Percentiles rank a stretch among this genome's conserved stretches.
These are phyloP conservation scores for Yarrowia deformans DNA, from an alignment of 805 yeast species.

Conservation along the genomic window DNA sequence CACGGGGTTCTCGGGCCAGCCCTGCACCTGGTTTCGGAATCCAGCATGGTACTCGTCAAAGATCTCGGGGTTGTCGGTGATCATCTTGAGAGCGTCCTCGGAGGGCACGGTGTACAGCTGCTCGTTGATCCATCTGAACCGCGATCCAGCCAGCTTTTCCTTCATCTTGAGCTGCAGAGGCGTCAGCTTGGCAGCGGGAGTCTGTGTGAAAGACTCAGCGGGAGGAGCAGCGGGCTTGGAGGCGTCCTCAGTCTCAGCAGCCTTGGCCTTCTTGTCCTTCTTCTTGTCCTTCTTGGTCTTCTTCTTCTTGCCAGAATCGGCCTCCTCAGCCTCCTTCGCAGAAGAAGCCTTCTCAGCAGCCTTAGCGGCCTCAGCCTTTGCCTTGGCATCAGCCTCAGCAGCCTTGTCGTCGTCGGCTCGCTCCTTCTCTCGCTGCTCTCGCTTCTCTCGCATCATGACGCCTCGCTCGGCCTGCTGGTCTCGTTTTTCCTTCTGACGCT, in stretches of 20 bases:
- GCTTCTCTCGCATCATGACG: conserved; percentile 43
- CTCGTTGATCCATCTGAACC: conserved; percentile 98
- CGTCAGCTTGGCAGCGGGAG: conserved; percentile 43
- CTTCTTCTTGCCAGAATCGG: conserved; percentile 26
- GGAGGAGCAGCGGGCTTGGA: conserved; percentile 4
- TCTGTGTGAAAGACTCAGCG: conserved; percentile 24
- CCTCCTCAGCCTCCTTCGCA: conserved; percentile 12
- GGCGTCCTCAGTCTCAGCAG: conserved; percentile 43
- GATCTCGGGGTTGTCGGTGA: conserved; percentile 81
- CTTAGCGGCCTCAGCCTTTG: conserved; percentile 11
- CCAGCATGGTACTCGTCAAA: conserved; percentile 97
- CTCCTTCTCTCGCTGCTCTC: conserved; percentile 42
- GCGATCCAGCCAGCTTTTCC: conserved; percentile 90
- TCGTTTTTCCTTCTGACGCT: conserved; percentile 45
- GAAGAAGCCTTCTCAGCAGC: conserved; percentile 37
- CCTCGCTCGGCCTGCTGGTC: conserved; percentile 45
- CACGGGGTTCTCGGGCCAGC: conserved; percentile 99
- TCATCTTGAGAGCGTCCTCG: conserved; percentile 72
- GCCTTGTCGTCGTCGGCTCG: conserved; percentile 7
- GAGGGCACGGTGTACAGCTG: conserved; percentile 90
- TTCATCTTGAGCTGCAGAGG: conserved; percentile 86
- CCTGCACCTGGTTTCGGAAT: conserved; percentile 89
- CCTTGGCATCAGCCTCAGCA: conserved; percentile 18
- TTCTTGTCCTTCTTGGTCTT: conserved; percentile 40
- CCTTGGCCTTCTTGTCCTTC: conserved; percentile 41